Evolutionary conservation across 2,329 filamentous ascomycete species (phyloP).

Genomic region (Fusarium sp.): DNA sequence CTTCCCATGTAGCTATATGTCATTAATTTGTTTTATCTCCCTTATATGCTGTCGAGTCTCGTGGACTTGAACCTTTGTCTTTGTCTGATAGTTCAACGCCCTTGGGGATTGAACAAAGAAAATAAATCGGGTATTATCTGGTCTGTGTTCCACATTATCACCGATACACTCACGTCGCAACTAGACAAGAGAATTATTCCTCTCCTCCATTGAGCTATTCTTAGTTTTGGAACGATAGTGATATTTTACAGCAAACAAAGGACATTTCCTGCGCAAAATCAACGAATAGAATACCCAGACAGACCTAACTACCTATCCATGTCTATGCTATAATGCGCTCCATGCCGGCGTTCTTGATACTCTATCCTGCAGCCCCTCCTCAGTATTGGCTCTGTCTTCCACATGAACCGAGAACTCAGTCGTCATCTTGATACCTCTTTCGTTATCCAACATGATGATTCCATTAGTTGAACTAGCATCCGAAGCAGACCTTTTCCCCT

Average conservation of each 20-base stretch:
- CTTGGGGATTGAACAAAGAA: background rate
- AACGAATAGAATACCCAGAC: too few relatives aligned
- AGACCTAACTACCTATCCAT: background rate
- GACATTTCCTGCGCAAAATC: too few relatives aligned
- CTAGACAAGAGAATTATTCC: background rate
- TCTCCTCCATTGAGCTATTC: background rate
- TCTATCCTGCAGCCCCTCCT: conserved; percentile 30
- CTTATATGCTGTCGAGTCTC: background rate
- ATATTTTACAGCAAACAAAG: too few relatives aligned
- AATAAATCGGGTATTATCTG: background rate
- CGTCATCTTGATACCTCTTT: conserved; percentile 37
- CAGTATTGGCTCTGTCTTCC: conserved; percentile 31
- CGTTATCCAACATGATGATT: conserved; percentile 31
- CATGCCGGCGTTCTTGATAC: conserved; percentile 36
- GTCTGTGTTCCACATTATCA: background rate
- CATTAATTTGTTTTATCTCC: background rate
- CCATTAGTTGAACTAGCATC: conserved; percentile 33
- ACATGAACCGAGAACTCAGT: conserved; percentile 42
- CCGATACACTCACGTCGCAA: background rate
- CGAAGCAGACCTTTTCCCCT: conserved; percentile 16
- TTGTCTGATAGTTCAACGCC: background rate
- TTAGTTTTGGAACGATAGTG: background rate
- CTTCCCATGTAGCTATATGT: background rate
- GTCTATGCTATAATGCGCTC: conserved; percentile 40
- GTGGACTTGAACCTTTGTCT: background rate